Conservation (phyloP, 2,329 filamentous ascomycete species). For the Cladosporium oxysporum region DNA sequence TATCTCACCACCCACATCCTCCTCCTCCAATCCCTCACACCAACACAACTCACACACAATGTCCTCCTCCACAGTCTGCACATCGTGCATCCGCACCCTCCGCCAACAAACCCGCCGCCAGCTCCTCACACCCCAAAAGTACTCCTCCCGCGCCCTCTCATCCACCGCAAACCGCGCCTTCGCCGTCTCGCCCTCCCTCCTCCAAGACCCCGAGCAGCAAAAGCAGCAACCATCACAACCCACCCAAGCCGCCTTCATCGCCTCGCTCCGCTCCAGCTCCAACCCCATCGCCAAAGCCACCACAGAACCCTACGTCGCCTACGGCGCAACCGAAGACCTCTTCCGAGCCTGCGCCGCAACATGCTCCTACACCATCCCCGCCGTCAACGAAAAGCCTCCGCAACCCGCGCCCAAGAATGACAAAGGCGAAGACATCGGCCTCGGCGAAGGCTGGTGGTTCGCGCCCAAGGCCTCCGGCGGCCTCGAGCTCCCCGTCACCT, state of each 20-base stretch:
- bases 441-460: constrained; percentile 78
- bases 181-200: constrained; percentile 10
- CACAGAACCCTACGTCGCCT: constrained; percentile 73
- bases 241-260: constrained; percentile 24
- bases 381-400: constrained; percentile 62
- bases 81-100: constrained; percentile 29
- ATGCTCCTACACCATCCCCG: constrained; percentile 75
- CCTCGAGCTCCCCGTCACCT: constrained; percentile 78
- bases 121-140: constrained; percentile 16
- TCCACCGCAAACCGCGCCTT: constrained; percentile 17
- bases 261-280: constrained; percentile 26
- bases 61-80: constrained; percentile 29
- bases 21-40: no score
- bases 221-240: constrained; percentile 21
- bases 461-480: constrained; percentile 44
- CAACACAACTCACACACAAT: constrained; percentile 20
- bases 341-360: constrained; percentile 73
- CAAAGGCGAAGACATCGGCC: constrained; percentile 80
- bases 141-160: constrained; percentile 15
- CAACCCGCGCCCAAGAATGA: constrained; percentile 69
- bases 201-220: constrained; percentile 7
- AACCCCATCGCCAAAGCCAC: constrained; percentile 39
- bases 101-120: constrained; percentile 23
- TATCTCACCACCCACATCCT: not conserved
- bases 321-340: constrained; percentile 74